Evolutionary conservation across 2,329 filamentous ascomycete species (phyloP).

Genomic region (Zasmidium citrigriseum): DNA sequence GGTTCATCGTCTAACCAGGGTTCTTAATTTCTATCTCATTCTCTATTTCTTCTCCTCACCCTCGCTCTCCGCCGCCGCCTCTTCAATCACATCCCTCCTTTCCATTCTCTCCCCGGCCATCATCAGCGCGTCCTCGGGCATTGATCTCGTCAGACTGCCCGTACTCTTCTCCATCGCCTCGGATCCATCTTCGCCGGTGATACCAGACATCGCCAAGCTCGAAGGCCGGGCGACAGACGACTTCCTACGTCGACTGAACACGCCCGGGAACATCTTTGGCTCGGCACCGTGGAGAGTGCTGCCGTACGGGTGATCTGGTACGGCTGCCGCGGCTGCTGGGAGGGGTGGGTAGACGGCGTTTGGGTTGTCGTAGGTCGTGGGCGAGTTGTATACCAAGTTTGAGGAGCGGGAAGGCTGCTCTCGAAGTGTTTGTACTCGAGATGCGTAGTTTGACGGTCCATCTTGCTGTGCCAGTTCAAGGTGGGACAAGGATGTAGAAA

Average conservation of each 20-base stretch:
- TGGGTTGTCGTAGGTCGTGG: conserved; percentile 14
- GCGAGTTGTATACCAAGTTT: conserved; percentile 13
- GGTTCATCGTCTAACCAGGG: background rate
- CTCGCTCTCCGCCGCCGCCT: conserved; percentile 16
- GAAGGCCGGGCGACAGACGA: conserved; percentile 17
- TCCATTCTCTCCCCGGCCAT: conserved; percentile 14
- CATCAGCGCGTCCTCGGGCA: conserved; percentile 13
- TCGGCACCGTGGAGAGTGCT: conserved; percentile 55
- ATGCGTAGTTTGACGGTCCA: conserved; percentile 16
- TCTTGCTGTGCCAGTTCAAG: conserved; percentile 34
- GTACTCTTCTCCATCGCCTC: conserved; percentile 23
- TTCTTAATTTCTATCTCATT: background rate
- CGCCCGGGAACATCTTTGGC: conserved; percentile 71
- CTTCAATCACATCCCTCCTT: conserved; percentile 20
- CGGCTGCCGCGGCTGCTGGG: conserved; percentile 30
- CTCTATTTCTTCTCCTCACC: conserved; percentile 3
- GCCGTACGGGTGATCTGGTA: conserved; percentile 47
- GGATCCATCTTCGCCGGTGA: conserved; percentile 12
- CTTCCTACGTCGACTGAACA: conserved; percentile 54
- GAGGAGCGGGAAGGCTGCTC: conserved; percentile 6
- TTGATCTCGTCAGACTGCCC: conserved; percentile 14
- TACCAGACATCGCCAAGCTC: conserved; percentile 4
- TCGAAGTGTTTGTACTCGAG: conserved; percentile 8
- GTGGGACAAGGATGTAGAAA: conserved; percentile 29
- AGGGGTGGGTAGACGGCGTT: conserved; percentile 5